phyloP scores from a whole-genome alignment of 805 yeast species.

The Kluyveromyces siamensis region DNA sequence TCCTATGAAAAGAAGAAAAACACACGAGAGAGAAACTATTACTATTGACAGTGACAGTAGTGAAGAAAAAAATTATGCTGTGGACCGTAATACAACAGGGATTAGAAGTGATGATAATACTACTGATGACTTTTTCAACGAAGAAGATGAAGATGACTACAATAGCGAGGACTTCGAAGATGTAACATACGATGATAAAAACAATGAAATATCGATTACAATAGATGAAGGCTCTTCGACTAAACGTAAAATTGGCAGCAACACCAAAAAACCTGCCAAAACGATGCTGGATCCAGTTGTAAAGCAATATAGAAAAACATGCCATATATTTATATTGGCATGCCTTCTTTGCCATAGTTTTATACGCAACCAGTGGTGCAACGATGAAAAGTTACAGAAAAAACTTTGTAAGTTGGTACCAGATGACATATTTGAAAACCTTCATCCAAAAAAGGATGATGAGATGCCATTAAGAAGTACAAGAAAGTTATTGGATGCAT shows the following conservation, averaged over 20 bases:
- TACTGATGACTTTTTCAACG: slow-evolving; percentile 11
- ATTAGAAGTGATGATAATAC: slow-evolving; percentile 6
- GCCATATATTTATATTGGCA: slow-evolving; percentile 53
- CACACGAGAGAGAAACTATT: neutral
- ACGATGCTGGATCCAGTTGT: slow-evolving; percentile 10
- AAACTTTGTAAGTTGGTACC: slow-evolving; percentile 42
- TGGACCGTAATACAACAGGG: neutral
- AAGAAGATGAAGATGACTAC: slow-evolving; percentile 15
- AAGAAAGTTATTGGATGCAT: slow-evolving; percentile 64
- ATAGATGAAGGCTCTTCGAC: slow-evolving; percentile 15
- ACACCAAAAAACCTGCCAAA: slow-evolving; percentile 14
- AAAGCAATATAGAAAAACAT: slow-evolving; percentile 30
- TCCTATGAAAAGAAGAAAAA: slow-evolving; percentile 9
- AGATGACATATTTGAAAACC: slow-evolving; percentile 33
- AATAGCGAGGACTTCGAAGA: slow-evolving; percentile 21
- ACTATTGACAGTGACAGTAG: neutral
- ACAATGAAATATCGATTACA: slow-evolving; percentile 22
- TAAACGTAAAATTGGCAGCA: slow-evolving; percentile 11
- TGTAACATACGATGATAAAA: slow-evolving; percentile 13
- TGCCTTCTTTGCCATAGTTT: slow-evolving; percentile 59
- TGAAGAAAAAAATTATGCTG: neutral
- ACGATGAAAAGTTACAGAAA: slow-evolving; percentile 34
- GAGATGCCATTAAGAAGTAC: slow-evolving; percentile 37
- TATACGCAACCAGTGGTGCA: slow-evolving; percentile 68
- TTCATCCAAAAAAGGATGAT: slow-evolving; percentile 38